A percentile compares a stretch with the other conserved stretches of the same genome.
Evolutionary conservation across 1,284 basidiomycete genomes (phyloP).

Genomic region (Ganoderma resinaceum): DNA sequence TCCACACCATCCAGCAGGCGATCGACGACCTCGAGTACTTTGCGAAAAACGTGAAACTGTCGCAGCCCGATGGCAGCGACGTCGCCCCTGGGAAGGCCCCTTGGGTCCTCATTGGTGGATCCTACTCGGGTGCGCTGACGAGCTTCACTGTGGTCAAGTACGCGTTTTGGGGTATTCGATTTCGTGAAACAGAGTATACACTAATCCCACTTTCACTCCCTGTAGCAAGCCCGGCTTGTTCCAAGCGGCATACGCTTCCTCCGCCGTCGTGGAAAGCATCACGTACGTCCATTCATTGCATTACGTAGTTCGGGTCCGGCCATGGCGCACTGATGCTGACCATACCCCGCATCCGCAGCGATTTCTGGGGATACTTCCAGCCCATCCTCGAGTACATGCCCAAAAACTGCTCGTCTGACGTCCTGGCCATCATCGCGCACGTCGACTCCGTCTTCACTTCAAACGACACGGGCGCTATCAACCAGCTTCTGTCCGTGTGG

Average conservation of each 20-base stretch:
- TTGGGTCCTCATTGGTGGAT: conserved; percentile 77
- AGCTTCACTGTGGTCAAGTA: conserved; percentile 78
- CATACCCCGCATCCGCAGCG: conserved; percentile 23
- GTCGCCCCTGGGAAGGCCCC: conserved; percentile 65
- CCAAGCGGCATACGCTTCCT: conserved; percentile 73
- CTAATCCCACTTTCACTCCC: background rate
- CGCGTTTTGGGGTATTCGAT: conserved; percentile 29
- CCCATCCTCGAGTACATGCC: conserved; percentile 75
- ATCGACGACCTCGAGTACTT: conserved; percentile 78
- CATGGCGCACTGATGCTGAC: background rate
- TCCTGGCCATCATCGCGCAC: conserved; percentile 68
- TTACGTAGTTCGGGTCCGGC: background rate
- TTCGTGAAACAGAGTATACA: background rate
- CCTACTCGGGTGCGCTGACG: conserved; percentile 73
- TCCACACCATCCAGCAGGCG: conserved; percentile 75
- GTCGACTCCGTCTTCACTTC: conserved; percentile 63
- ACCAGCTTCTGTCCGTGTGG: conserved; percentile 61
- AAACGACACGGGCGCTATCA: conserved; percentile 52
- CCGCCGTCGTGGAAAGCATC: conserved; percentile 74
- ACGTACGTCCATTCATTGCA: conserved; percentile 44
- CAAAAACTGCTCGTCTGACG: conserved; percentile 74
- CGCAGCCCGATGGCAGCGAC: conserved; percentile 68
- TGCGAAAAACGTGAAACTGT: conserved; percentile 66
- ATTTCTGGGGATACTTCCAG: conserved; percentile 78
- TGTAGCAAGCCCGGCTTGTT: conserved; percentile 70